Conservation (phyloP, 148 eudicot genomes). For the Camellia japonica region DNA sequence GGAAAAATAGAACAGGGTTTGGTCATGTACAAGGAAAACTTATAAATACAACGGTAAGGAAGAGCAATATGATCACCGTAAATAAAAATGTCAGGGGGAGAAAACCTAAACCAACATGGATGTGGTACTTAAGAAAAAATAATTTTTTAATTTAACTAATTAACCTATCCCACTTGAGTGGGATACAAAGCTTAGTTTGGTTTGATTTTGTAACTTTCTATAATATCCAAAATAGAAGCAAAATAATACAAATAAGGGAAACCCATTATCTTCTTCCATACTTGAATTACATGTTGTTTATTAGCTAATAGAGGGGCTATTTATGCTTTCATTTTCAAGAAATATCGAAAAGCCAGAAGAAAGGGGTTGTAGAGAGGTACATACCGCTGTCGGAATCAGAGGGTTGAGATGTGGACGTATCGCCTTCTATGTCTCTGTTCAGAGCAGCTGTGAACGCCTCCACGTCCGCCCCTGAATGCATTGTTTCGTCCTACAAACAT, state of each 20-base stretch:
- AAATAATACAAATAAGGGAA: not conserved
- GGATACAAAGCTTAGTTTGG: no score
- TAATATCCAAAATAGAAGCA: not conserved
- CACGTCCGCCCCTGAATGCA: slow-evolving; percentile 97
- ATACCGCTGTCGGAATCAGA: slow-evolving; percentile 46
- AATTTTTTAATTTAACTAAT: no score
- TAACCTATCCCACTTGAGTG: no score
- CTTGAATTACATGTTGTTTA: not conserved
- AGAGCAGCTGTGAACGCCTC: slow-evolving; percentile 94
- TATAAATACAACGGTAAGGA: no score
- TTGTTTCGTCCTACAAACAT: slow-evolving; percentile 67
- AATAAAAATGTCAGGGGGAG: no score
- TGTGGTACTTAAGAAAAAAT: no score
- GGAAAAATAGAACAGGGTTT: no score
- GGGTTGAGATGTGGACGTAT: slow-evolving; percentile 50
- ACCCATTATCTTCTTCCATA: not conserved
- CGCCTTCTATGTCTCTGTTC: slow-evolving; percentile 81
- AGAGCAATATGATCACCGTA: no score
- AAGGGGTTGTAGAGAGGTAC: not conserved
- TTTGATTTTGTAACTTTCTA: no score
- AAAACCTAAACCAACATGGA: no score
- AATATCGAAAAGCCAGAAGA: not conserved
- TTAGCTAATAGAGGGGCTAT: not conserved
- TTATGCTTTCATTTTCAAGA: not conserved
- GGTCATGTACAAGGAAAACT: no score